These are phyloP conservation scores for Entonaema liquescens DNA, from an alignment of 495 filamentous ascomycete genomes.

Conservation along the genomic window DNA sequence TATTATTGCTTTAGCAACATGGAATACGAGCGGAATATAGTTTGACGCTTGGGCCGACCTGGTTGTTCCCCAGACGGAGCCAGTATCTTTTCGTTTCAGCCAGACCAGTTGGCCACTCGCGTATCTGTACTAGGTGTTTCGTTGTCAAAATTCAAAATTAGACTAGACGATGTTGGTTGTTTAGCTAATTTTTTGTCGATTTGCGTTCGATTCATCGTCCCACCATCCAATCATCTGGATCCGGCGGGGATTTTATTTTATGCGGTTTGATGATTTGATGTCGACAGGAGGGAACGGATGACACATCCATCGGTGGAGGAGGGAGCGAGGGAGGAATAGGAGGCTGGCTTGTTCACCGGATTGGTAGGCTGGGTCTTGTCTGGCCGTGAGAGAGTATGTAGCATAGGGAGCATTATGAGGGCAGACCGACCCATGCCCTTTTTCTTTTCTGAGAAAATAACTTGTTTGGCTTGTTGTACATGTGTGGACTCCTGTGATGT, in stretches of 20 bases:
- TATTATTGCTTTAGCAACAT: not conserved
- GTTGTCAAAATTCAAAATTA: not conserved
- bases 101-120: not conserved
- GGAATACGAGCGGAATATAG: not conserved
- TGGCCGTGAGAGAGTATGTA: not conserved
- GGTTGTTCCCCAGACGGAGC: not conserved
- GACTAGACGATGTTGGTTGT: not conserved
- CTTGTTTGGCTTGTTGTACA: not conserved
- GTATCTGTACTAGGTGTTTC: not conserved
- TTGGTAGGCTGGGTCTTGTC: not conserved
- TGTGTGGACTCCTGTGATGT: not conserved
- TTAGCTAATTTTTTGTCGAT: not conserved
- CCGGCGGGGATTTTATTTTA: not conserved
- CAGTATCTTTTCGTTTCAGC: not conserved
- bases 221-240: not conserved
- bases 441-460: not conserved
- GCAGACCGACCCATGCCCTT: not conserved
- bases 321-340: not conserved
- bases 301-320: not conserved
- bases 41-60: not conserved
- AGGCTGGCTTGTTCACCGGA: not conserved
- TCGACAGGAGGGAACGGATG: not conserved
- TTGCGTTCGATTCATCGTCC: not conserved
- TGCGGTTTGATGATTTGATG: not conserved
- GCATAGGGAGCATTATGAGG: not conserved